These are phyloP conservation scores for Malassezia brasiliensis DNA, from an alignment of 1,284 basidiomycete genomes.

Conservation along the genomic window DNA sequence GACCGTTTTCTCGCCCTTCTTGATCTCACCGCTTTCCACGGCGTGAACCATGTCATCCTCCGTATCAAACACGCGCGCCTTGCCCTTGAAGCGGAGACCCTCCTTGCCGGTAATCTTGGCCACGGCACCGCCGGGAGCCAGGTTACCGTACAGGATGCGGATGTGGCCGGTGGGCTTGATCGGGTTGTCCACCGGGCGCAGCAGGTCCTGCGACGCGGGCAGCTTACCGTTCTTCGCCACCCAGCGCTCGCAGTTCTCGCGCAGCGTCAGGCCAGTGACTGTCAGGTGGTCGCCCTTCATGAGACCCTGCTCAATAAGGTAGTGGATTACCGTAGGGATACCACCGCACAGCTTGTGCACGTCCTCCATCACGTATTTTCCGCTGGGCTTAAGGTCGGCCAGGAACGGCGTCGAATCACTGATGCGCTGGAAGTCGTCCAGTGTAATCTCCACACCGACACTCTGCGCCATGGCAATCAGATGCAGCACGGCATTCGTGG, in stretches of 20 bases:
- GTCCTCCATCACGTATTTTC: constrained; percentile 48
- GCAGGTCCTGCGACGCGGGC: constrained; percentile 34
- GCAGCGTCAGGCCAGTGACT: constrained; percentile 42
- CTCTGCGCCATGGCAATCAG: constrained; percentile 45
- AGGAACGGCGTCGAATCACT: constrained; percentile 43
- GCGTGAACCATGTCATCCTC: constrained; percentile 45
- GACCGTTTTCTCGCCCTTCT: constrained; percentile 48
- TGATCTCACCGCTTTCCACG: constrained; percentile 38
- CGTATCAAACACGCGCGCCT: constrained; percentile 46
- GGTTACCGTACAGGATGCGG: constrained; percentile 45
- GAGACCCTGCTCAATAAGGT: constrained; percentile 50
- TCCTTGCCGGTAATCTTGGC: constrained; percentile 49
- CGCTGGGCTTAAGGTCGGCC: constrained; percentile 45
- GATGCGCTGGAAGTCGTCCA: constrained; percentile 47
- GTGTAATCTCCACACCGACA: constrained; percentile 35
- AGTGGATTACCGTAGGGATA: constrained; percentile 51
- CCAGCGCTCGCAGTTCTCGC: constrained; percentile 55
- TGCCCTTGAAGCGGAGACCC: constrained; percentile 41
- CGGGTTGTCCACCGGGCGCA: constrained; percentile 37
- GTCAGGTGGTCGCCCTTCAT: constrained; percentile 48
- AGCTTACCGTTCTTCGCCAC: constrained; percentile 52
- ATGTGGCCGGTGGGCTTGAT: constrained; percentile 45
- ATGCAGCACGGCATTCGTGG: constrained; percentile 45
- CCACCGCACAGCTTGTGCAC: constrained; percentile 41
- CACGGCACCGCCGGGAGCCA: constrained; percentile 44